These are phyloP conservation scores for Brassica incana DNA, from an alignment of 345 rosid species.

Conservation along the genomic window DNA sequence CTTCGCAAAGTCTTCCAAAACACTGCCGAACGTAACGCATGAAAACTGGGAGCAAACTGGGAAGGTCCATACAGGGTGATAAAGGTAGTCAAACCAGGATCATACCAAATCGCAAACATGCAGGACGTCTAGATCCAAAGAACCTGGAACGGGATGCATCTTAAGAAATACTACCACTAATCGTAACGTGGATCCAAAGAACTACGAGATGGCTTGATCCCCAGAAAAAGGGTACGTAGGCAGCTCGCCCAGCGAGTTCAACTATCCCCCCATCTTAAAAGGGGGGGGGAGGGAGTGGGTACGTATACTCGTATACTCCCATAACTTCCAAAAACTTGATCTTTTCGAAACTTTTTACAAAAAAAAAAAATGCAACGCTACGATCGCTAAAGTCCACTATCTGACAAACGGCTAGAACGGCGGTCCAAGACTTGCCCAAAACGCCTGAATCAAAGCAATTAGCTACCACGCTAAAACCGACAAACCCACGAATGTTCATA, in stretches of 20 bases:
- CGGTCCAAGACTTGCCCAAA: too few relatives aligned
- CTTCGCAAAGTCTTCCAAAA: not conserved
- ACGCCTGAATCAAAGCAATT: too few relatives aligned
- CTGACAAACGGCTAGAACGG: too few relatives aligned
- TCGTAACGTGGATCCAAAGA: not conserved
- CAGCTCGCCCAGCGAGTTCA: not conserved
- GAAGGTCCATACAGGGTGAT: not conserved
- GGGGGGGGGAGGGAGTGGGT: too few relatives aligned
- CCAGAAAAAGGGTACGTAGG: not conserved
- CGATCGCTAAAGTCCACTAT: too few relatives aligned
- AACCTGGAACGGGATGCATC: not conserved
- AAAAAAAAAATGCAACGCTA: too few relatives aligned
- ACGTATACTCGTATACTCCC: too few relatives aligned
- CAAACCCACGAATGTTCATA: too few relatives aligned
- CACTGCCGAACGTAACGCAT: not conserved
- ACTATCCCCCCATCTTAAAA: too few relatives aligned
- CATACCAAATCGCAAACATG: not conserved
- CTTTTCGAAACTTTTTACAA: too few relatives aligned
- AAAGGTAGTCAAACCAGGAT: not conserved
- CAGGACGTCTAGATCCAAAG: not conserved
- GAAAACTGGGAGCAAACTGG: not conserved
- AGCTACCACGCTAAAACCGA: too few relatives aligned
- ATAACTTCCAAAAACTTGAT: too few relatives aligned
- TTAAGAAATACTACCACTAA: not conserved
- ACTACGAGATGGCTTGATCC: not conserved